Percentiles rank a stretch among this genome's conserved stretches.
phyloP scores from a whole-genome alignment of 2,329 filamentous ascomycete genomes.

The Penicillium thymicola region DNA sequence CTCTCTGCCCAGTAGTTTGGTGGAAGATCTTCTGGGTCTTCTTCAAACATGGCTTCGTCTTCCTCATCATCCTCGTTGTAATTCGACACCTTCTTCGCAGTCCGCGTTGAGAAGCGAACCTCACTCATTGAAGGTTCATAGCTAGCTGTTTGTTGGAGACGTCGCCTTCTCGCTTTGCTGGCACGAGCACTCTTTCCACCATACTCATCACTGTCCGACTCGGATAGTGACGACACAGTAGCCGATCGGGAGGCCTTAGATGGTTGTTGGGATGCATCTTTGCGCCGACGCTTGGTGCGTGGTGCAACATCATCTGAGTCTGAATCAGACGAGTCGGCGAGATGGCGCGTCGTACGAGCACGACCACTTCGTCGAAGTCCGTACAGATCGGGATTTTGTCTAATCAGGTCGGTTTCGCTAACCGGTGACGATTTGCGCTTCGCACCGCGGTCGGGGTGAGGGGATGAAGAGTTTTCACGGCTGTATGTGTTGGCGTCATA shows the following conservation, averaged over 20 bases:
- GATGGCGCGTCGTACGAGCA: constrained; percentile 59
- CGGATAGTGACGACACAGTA: constrained; percentile 63
- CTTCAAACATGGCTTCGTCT: constrained; percentile 52
- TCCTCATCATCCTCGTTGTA: constrained; percentile 68
- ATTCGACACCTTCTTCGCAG: constrained; percentile 70
- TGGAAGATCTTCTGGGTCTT: constrained; percentile 58
- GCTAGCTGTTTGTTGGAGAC: constrained; percentile 63
- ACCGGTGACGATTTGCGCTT: constrained; percentile 69
- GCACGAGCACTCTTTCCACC: constrained; percentile 69
- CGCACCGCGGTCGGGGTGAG: constrained; percentile 62
- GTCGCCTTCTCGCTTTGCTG: constrained; percentile 72
- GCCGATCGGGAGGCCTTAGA: constrained; percentile 48
- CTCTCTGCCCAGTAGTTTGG: constrained; percentile 67
- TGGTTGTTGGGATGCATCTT: constrained; percentile 49
- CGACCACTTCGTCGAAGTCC: constrained; percentile 84
- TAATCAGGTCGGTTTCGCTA: constrained; percentile 78
- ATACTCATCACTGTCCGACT: constrained; percentile 67
- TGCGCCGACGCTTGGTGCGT: constrained; percentile 51
- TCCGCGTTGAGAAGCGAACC: constrained; percentile 86
- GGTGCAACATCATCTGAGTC: constrained; percentile 67
- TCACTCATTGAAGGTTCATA: constrained; percentile 67
- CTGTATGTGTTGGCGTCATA: constrained; percentile 55
- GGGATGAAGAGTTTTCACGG: constrained; percentile 64
- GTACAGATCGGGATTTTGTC: constrained; percentile 90
- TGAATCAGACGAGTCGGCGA: constrained; percentile 63